Evolutionary conservation across 352 stramenopile genomes (phyloP), one percentile per base, ranked within the genome.

Genomic region (Phytophthora podocarpi): DNA sequence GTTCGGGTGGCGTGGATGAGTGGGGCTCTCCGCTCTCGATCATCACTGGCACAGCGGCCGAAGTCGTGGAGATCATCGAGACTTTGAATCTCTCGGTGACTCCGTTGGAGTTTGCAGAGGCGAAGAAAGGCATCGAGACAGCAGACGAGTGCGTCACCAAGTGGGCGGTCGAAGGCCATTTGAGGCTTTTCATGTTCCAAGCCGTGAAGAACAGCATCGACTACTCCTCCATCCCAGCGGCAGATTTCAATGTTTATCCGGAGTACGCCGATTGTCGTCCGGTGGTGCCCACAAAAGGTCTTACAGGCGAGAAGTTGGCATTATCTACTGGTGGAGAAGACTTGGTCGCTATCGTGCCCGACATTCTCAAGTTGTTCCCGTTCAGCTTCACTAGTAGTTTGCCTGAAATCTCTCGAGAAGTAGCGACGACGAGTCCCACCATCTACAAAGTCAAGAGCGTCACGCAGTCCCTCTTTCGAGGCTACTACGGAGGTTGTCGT

Each of bases 181-280:
- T 70, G 13, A 37, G 32, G 2, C 18, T 74, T 12, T 70, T 74
- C 49, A 66, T 58, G 43, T 74, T 74, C 39, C 65, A 70, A 41
- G 43, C 54, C 2, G 48, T 55, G 7, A 67, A 55, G 12, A 59
- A 66, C 27, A 70, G 59, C 41, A 57, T 56, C 27, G 59, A 70
- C 28, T 74, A 70, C 41, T 70, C 59, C 4, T 74, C 65, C 13
- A 66, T 70, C 15, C 59, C 64, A 18, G 64, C 52, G 1, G 64
- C 64, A 36, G 65, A 70, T 28, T 64, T 67, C 20, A 74, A 43
- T 23, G 43, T 70, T 12, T 74, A 60, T 15, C 65, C 59, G 7
- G 59, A 70, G 39, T 74, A 67, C 15, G 35, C 65, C 15, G 65
- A 74, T 4, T 74, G 60, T 37, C 48, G 59, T 3, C 52, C 53